Percentiles rank a stretch among this genome's conserved stretches.
Evolutionary conservation across 768 basidiomycete genomes (phyloP).

Genomic region (Suillus subaureus): DNA sequence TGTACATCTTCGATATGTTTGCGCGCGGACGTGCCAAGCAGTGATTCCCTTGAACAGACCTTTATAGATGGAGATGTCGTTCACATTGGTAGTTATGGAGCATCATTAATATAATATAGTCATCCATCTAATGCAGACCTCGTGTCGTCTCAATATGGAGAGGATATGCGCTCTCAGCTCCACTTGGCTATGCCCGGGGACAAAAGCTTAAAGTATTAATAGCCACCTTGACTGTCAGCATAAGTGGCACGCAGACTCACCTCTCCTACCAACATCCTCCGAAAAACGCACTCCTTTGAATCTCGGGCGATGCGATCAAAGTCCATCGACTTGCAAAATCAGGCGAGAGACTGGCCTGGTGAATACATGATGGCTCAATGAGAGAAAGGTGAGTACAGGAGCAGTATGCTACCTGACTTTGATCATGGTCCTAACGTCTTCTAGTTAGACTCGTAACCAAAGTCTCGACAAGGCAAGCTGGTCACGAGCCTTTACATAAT

Average conservation of each 20-base stretch:
- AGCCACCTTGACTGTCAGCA: not conserved
- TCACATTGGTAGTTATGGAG: not conserved
- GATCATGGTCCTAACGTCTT: no score
- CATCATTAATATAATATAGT: not conserved
- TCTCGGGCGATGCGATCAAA: no score
- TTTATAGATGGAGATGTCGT: not conserved
- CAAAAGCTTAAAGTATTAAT: not conserved
- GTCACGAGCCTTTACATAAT: no score
- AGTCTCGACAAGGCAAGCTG: no score
- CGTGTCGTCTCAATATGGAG: not conserved
- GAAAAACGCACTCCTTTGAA: not conserved
- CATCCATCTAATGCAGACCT: not conserved
- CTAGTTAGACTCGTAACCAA: no score
- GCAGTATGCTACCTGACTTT: no score
- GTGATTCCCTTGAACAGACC: no score
- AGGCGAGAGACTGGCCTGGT: not conserved
- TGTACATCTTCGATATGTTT: not conserved
- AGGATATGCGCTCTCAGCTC: not conserved
- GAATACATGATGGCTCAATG: no score
- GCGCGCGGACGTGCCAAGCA: no score
- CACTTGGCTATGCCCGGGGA: not conserved
- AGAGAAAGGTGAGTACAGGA: no score
- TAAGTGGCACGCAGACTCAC: not conserved
- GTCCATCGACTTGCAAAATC: no score
- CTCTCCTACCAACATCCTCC: not conserved